Evolutionary conservation across 139 green algal species (phyloP), one percentile per base, ranked within the genome.

Genomic region (Pseudopediastrum boryanum): DNA sequence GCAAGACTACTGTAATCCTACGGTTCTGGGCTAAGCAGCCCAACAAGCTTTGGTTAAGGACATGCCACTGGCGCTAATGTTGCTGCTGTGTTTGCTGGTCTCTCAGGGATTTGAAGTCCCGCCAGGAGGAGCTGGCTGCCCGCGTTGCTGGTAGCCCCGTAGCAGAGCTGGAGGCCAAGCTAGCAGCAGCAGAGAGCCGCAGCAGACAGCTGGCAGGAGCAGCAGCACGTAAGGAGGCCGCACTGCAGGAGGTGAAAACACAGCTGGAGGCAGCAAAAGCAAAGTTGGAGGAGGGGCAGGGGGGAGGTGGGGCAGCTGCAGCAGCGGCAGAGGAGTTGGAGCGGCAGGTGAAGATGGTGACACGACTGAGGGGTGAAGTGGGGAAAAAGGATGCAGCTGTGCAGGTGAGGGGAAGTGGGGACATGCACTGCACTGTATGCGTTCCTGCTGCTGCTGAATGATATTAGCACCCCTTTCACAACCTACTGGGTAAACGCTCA

Each of bases 141-240:
- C 67, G 66, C 6, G 70, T 71, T 2, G 46, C 65, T 9, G 46
- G 63, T 16, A 33, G 31, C 33, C 39, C 52, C 10, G 25, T 65
- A 0, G 42, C 82, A 5, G 71, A 62, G n/a, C 64, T 87, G 6
- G 63, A 84, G 48, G 72, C 64, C 41, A 65, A 63, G 4, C 59
- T 59, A 10, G 41, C 52, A 4, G 75, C 81, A 36, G 77, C 83
- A 36, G 75, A 88, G 76, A 70, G 44, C 1, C 83, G 85, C n/a
- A 48, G 68, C 27, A 65, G 67, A 7, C 70, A 84, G 41, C 43
- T 83, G 62, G 66, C 85, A 31, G 86, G 82, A 21, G 78, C 67
- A 7, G 41, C 87, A 2, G 61, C 58, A 7, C 78, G 87, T 65
- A 91, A 90, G 79, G 89, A 93, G 0, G 73, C 63, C 0, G 10